Evolutionary conservation across 768 basidiomycete genomes (phyloP).

Genomic region (Tricholoma saponaceum): DNA sequence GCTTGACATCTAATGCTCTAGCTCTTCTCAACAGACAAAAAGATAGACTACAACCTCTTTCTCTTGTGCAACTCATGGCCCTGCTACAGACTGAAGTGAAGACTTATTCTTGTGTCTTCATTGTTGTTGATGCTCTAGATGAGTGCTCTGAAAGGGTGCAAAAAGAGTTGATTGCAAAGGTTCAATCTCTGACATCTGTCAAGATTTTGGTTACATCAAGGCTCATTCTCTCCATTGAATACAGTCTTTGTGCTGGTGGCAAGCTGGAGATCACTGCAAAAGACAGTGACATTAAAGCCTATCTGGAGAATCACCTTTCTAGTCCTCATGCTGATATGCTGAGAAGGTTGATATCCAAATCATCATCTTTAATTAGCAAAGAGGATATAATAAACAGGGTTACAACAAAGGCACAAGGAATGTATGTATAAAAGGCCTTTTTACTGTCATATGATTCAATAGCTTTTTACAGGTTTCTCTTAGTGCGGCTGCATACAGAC

Average conservation of each 20-base stretch:
- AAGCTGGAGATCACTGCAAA: neutral
- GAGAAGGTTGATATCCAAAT: neutral
- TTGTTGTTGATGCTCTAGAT: neutral
- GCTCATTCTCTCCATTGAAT: neutral
- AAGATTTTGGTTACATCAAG: neutral
- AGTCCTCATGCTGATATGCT: neutral
- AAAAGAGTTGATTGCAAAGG: neutral
- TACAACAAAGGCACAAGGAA: too few relatives aligned
- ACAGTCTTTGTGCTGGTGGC: neutral
- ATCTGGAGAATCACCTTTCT: neutral
- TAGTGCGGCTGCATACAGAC: too few relatives aligned
- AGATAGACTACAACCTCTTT: too few relatives aligned
- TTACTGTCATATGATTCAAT: too few relatives aligned
- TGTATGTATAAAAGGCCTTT: too few relatives aligned
- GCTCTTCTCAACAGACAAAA: too few relatives aligned
- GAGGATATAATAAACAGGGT: too few relatives aligned
- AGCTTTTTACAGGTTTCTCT: too few relatives aligned
- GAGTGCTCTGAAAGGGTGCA: neutral
- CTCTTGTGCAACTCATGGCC: too few relatives aligned
- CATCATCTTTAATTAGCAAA: too few relatives aligned
- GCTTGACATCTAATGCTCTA: too few relatives aligned
- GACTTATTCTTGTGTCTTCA: neutral
- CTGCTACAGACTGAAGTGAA: neutral
- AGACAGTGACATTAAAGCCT: neutral
- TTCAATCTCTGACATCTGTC: neutral